Conservation (phyloP, 495 filamentous ascomycete species). For the Staphylotrichum tortipilum region DNA sequence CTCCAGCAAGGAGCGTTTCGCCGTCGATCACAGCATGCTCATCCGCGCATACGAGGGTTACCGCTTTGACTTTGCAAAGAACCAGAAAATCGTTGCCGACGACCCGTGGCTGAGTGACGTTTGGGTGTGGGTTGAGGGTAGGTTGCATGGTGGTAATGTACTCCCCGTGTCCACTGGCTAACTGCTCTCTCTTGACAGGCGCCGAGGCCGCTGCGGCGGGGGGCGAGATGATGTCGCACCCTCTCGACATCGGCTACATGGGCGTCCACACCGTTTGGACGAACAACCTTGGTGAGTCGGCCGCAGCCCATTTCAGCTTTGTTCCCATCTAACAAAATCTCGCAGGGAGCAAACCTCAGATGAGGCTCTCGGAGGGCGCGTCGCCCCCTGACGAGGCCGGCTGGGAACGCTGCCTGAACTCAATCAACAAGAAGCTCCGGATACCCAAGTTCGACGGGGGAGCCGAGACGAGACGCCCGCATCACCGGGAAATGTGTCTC, state of each 20-base stretch:
- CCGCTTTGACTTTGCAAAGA: constrained; percentile 62
- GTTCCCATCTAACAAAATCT: background rate
- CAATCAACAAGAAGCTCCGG: constrained; percentile 35
- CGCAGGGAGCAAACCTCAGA: constrained; percentile 29
- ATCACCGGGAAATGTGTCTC: constrained; percentile 71
- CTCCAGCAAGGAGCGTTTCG: constrained; percentile 28
- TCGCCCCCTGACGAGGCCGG: constrained; percentile 31
- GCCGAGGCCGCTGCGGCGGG: constrained; percentile 55
- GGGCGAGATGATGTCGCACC: constrained; percentile 63
- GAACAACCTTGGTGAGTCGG: constrained; percentile 54
- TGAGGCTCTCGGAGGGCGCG: constrained; percentile 34
- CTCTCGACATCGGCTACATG: constrained; percentile 75
- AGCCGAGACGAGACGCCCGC: constrained; percentile 52
- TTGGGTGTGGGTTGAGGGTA: constrained; percentile 71
- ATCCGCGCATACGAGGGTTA: constrained; percentile 62
- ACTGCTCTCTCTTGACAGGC: constrained; percentile 33
- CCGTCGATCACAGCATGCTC: constrained; percentile 38
- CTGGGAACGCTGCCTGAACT: constrained; percentile 44
- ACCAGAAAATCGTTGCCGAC: constrained; percentile 57
- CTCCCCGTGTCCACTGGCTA: background rate
- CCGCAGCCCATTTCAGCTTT: constrained; percentile 6
- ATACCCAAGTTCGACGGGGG: constrained; percentile 35
- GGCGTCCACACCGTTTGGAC: constrained; percentile 77
- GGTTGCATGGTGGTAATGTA: constrained; percentile 11
- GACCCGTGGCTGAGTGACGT: constrained; percentile 67